Base-by-base conservation (phyloP, 2,329 filamentous ascomycete genomes). In the Exophiala spinifera region DNA sequence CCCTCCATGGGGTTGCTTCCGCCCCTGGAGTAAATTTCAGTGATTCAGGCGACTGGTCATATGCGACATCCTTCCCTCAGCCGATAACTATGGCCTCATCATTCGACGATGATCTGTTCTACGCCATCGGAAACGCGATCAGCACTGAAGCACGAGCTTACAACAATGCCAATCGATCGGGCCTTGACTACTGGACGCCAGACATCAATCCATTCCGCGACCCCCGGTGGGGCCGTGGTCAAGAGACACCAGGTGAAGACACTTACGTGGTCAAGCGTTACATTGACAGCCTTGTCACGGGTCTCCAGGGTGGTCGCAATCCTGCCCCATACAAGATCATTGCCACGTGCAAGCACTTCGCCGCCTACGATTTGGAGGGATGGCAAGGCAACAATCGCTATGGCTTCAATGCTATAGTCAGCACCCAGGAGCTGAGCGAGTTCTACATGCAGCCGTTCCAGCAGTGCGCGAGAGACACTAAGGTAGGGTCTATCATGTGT, bases 131-230 rank as follows among this genome's bases (percentile, higher is more conserved):
- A 2, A 72, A 66, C 1, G 75, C 81, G 1, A 67, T 72, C 23
- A 72, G 71, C 3, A 86, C 78, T 0, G 84, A 88, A 64, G 82
- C 81, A 0, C 75, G 85, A 37, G 84, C 84, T 0, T 87, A 86
- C 64, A 82, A 74, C 62, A 88, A 88, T 60, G 76, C 66, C 6
- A 79, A 79, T 2, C 72, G 75, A 7, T 77, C 77, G 1, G 80
- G 79, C 0, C 65, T 82, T 6, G 76, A 84, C 64, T 83, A 76
- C 64, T 86, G 81, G 78, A 83, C 84, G 0, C 84, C 85, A 0
- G 86, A 87, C 63, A 83, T 87, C 66, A 87, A 86, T 62, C 76
- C 80, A 0, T 86, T 80, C 70, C 77, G 77, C 28, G 82, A 85
- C 61, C 82, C 83, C 0, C 72, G 83, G n/a, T 84, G 82, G 82